Percentiles rank a stretch among this genome's conserved stretches.
These are phyloP conservation scores for Umbelopsis sp. DNA, from an alignment of 371 early-diverging fungal genomes.

Conservation along the genomic window DNA sequence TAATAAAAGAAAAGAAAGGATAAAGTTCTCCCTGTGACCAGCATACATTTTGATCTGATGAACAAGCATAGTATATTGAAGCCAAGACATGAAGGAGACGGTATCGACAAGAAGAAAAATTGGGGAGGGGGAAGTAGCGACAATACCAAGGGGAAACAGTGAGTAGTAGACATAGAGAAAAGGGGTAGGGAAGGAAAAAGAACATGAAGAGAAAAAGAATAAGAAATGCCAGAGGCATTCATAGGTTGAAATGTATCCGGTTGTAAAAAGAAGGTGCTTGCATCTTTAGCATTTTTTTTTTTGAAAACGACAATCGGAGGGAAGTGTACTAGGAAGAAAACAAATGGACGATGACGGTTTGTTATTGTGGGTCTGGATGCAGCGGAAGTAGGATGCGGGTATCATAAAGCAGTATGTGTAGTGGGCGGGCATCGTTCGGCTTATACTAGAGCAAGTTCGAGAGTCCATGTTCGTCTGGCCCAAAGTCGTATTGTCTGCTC, in stretches of 20 bases:
- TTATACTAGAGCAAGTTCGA: slow-evolving; percentile 80
- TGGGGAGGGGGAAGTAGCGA: no score
- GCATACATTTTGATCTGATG: no score
- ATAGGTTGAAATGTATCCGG: not conserved
- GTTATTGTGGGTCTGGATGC: not conserved
- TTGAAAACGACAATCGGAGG: not conserved
- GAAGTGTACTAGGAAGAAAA: not conserved
- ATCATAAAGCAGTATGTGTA: slow-evolving; percentile 11
- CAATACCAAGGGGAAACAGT: no score
- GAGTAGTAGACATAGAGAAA: no score
- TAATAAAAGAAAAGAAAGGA: not conserved
- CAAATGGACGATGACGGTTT: not conserved
- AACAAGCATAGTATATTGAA: no score
- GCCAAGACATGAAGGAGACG: no score
- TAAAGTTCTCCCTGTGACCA: not conserved
- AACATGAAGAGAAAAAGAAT: not conserved
- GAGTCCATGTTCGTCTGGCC: slow-evolving; percentile 86
- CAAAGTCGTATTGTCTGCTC: slow-evolving; percentile 72
- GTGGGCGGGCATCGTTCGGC: not conserved
- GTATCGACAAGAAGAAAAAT: no score
- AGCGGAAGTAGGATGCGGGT: slow-evolving; percentile 4
- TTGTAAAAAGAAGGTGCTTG: not conserved
- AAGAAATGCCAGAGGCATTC: not conserved
- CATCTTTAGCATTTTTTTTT: not conserved
- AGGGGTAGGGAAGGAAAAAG: not conserved